phyloP scores from a whole-genome alignment of 371 early-diverging fungal genomes.

The Apophysomyces ossiformis region DNA sequence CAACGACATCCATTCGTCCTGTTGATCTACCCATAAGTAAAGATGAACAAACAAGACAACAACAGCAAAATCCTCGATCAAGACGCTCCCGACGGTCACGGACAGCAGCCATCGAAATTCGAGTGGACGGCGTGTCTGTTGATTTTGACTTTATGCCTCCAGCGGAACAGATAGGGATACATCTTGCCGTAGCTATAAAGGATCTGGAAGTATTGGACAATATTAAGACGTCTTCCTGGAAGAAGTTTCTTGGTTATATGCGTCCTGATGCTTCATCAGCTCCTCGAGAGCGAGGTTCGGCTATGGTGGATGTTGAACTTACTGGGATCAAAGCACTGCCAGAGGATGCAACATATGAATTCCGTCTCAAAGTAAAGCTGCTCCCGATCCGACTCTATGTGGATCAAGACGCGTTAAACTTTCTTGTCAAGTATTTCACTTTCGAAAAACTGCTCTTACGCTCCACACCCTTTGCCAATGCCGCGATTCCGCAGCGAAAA shows the following conservation, averaged over 20 bases:
- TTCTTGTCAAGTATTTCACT: slow-evolving; percentile 82
- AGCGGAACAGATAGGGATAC: slow-evolving; percentile 50
- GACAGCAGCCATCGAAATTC: slow-evolving; percentile 60
- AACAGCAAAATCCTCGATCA: slow-evolving; percentile 1
- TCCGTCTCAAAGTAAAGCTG: slow-evolving; percentile 65
- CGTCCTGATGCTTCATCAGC: slow-evolving; percentile 54
- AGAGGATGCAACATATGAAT: slow-evolving; percentile 59
- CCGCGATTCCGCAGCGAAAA: slow-evolving; percentile 15
- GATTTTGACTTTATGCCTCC: slow-evolving; percentile 64
- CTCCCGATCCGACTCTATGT: slow-evolving; percentile 87
- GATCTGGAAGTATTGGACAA: slow-evolving; percentile 84
- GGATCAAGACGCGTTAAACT: slow-evolving; percentile 93
- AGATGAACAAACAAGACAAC: not conserved
- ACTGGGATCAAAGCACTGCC: slow-evolving; percentile 66
- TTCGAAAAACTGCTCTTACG: slow-evolving; percentile 45
- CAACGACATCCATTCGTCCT: not conserved
- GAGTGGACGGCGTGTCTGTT: slow-evolving; percentile 52
- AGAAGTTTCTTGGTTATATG: slow-evolving; percentile 75
- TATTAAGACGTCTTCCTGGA: slow-evolving; percentile 75
- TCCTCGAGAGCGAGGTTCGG: slow-evolving; percentile 66
- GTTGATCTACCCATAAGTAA: slow-evolving; percentile 19
- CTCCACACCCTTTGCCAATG: slow-evolving; percentile 35
- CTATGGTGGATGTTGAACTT: slow-evolving; percentile 72
- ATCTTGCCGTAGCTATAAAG: slow-evolving; percentile 54
- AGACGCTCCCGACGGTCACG: slow-evolving; percentile 29